phyloP scores from a whole-genome alignment of 352 stramenopile genomes.

The Phytophthora aleatoria region DNA sequence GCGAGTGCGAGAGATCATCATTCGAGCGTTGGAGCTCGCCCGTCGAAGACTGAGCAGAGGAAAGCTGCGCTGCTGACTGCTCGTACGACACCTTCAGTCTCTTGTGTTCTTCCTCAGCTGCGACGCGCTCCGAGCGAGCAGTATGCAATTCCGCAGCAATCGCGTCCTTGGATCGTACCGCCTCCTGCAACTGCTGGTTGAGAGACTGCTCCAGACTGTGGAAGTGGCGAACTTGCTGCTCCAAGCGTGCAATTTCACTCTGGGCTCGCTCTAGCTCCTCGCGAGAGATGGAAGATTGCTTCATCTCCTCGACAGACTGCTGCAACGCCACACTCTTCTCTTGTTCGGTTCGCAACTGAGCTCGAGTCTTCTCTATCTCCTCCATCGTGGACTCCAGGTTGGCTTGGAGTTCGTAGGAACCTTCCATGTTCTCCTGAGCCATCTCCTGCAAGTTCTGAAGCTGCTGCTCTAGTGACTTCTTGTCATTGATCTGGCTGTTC shows the following conservation, averaged over 20 bases:
- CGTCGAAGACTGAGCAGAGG: conserved; percentile 32
- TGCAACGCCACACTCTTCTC: conserved; percentile 33
- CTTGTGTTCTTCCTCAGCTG: conserved; percentile 37
- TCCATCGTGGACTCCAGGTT: conserved; percentile 62
- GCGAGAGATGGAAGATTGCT: conserved; percentile 32
- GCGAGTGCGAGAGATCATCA: conserved; percentile 50
- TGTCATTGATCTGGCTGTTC: conserved; percentile 35
- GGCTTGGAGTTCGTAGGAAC: conserved; percentile 56
- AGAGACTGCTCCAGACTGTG: conserved; percentile 45
- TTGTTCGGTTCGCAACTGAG: conserved; percentile 35
- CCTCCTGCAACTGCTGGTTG: conserved; percentile 41
- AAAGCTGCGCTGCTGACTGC: conserved; percentile 33
- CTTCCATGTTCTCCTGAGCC: conserved; percentile 60
- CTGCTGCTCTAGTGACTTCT: conserved; percentile 56
- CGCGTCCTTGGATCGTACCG: conserved; percentile 32
- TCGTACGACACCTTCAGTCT: conserved; percentile 34
- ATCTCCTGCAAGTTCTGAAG: conserved; percentile 72
- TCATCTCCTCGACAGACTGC: conserved; percentile 22
- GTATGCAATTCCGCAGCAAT: conserved; percentile 31
- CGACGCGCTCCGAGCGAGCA: conserved; percentile 32
- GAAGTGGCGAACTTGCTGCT: conserved; percentile 44
- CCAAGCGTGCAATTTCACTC: conserved; percentile 42
- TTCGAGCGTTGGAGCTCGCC: conserved; percentile 53
- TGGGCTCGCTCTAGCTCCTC: conserved; percentile 42
- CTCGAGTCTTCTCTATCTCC: conserved; percentile 41